Evolutionary conservation across 495 filamentous ascomycete genomes (phyloP).

Genomic region (Lasiosphaeria hispida): DNA sequence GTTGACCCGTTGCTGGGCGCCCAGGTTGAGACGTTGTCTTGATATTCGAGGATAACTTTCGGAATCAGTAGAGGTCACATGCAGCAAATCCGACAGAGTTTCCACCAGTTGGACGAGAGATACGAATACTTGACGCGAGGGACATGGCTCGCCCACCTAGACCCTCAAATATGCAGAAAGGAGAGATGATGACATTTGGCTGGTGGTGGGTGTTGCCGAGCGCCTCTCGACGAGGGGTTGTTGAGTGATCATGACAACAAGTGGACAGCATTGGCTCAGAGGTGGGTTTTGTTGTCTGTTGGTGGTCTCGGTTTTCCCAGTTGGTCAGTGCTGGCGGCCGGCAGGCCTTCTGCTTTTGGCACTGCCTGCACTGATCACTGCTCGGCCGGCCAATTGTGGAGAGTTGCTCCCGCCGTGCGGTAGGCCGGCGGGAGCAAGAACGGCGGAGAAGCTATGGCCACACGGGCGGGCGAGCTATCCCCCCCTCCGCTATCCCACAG

Average conservation of each 20-base stretch:
- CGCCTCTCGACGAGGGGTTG: too few relatives aligned
- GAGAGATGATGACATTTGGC: too few relatives aligned
- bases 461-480: slow-evolving; percentile 1
- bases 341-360: not conserved
- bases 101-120: too few relatives aligned
- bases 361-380: not conserved
- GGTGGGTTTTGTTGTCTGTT: not conserved
- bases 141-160: too few relatives aligned
- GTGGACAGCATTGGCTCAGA: not conserved
- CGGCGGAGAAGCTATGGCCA: slow-evolving; percentile 9
- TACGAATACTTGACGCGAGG: too few relatives aligned
- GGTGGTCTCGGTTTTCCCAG: slow-evolving; percentile 9
- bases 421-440: not conserved
- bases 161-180: too few relatives aligned
- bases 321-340: not conserved
- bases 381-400: slow-evolving; percentile 4
- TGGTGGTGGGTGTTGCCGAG: too few relatives aligned
- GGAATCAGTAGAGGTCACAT: slow-evolving; percentile 53
- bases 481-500: not conserved
- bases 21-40: slow-evolving; percentile 48
- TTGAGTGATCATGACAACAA: too few relatives aligned
- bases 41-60: slow-evolving; percentile 41
- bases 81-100: not conserved
- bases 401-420: not conserved
- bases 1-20: slow-evolving; percentile 49